Conservation (phyloP, 2,329 filamentous ascomycete genomes). For the Exophiala calicioides region DNA sequence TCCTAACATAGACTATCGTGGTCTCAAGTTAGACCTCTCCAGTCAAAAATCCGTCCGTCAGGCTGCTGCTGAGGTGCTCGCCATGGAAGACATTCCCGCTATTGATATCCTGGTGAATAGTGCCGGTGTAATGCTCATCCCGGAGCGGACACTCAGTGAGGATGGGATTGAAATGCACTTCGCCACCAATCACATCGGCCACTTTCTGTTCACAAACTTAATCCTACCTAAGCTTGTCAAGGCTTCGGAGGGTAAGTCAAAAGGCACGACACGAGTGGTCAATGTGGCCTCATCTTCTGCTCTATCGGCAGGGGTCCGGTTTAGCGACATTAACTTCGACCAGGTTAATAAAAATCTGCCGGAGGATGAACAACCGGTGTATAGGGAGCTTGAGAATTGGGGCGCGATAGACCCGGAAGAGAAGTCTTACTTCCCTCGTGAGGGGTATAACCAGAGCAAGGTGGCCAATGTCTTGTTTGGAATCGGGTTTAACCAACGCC, state of each 20-base stretch:
- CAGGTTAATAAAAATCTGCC: conserved; percentile 25
- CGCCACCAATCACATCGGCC: conserved; percentile 42
- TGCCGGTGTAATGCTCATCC: conserved; percentile 43
- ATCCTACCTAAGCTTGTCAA: conserved; percentile 38
- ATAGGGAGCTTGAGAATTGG: conserved; percentile 1
- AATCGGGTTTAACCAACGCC: conserved; percentile 36
- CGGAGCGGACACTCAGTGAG: conserved; percentile 26
- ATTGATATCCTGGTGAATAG: conserved; percentile 46
- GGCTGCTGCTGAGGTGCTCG: conserved; percentile 37
- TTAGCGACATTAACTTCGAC: conserved; percentile 38
- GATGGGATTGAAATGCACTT: conserved; percentile 45
- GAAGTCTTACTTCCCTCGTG: conserved; percentile 38
- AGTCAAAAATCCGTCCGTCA: conserved; percentile 36
- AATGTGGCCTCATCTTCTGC: conserved; percentile 34
- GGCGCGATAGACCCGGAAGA: conserved; percentile 2
- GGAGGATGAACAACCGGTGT: conserved; percentile 18
- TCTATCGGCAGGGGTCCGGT: conserved; percentile 35
- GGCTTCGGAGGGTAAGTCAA: conserved; percentile 22
- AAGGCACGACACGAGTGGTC: conserved; percentile 27
- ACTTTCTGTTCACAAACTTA: conserved; percentile 44
- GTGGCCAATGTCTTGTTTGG: conserved; percentile 49
- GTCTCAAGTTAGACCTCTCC: conserved; percentile 40
- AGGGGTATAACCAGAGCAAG: conserved; percentile 49
- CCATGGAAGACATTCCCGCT: conserved; percentile 18
- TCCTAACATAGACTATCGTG: conserved; percentile 31